phyloP scores from a whole-genome alignment of 2,329 filamentous ascomycete genomes.

The Xylariaceae sp. region DNA sequence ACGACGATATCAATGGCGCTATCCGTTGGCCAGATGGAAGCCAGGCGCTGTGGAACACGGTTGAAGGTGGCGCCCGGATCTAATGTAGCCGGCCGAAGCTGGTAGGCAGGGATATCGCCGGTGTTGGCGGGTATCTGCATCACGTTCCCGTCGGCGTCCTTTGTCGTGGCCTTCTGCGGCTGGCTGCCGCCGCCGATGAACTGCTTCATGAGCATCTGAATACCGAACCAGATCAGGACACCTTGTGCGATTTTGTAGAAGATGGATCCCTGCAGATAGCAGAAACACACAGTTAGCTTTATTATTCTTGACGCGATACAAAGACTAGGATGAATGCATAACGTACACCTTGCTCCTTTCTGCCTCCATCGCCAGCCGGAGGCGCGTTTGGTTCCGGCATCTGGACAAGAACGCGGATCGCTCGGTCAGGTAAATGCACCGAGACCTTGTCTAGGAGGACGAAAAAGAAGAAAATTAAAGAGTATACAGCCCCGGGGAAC shows the following conservation, averaged over 20 bases:
- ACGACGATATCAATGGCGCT: slow-evolving; percentile 82
- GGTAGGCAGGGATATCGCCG: slow-evolving; percentile 67
- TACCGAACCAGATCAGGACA: slow-evolving; percentile 62
- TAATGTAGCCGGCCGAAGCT: slow-evolving; percentile 66
- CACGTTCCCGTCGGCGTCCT: slow-evolving; percentile 58
- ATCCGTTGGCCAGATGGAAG: slow-evolving; percentile 86
- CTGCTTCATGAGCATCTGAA: slow-evolving; percentile 65
- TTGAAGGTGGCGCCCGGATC: slow-evolving; percentile 69
- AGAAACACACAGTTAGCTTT: slow-evolving; percentile 28
- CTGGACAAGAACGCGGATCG: slow-evolving; percentile 15
- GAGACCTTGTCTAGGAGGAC: slow-evolving; percentile 5
- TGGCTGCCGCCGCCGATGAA: slow-evolving; percentile 57
- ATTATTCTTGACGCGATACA: not conserved
- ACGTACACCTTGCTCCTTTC: slow-evolving; percentile 46
- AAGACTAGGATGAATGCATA: not conserved
- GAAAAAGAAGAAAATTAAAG: not conserved
- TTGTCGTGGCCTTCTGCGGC: slow-evolving; percentile 54
- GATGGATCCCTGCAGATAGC: slow-evolving; percentile 42
- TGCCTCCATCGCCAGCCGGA: slow-evolving; percentile 39
- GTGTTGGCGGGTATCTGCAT: slow-evolving; percentile 62
- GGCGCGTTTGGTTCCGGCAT: slow-evolving; percentile 46
- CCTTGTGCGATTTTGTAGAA: slow-evolving; percentile 59
- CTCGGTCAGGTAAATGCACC: not conserved
- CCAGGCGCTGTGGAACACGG: slow-evolving; percentile 71
- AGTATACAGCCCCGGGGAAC: not conserved